Evolutionary conservation across 768 basidiomycete species (phyloP).

Genomic region (Tylopilus balloui): DNA sequence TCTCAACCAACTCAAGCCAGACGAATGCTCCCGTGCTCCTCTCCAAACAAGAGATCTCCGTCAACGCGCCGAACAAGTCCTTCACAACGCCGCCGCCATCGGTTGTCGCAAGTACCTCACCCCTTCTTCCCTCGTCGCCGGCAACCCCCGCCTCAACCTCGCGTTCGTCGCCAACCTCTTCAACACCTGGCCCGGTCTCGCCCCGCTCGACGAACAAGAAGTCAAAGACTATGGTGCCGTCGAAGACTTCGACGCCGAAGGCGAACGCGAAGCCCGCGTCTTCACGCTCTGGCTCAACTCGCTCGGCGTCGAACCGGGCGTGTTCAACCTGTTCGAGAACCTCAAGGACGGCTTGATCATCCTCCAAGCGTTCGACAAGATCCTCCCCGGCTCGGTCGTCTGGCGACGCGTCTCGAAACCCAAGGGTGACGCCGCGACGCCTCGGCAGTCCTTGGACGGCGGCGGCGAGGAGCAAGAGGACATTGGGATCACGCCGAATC

Average conservation of each 20-base stretch:
- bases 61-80: constrained; percentile 86
- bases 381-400: constrained; percentile 85
- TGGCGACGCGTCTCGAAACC: constrained; percentile 98
- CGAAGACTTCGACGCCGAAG: constrained; percentile 98
- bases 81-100: constrained; percentile 90
- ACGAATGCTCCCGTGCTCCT: constrained; percentile 86
- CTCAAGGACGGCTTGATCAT: constrained; percentile 88
- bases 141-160: constrained; percentile 96
- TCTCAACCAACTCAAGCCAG: constrained; percentile 92
- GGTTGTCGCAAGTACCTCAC: constrained; percentile 96
- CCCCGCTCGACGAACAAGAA: constrained; percentile 90
- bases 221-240: constrained; percentile 84
- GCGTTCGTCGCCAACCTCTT: constrained; percentile 98
- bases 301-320: constrained; percentile 91
- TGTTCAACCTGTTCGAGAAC: constrained; percentile 96
- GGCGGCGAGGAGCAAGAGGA: constrained; percentile 72
- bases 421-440: constrained; percentile 45
- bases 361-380: constrained; percentile 95
- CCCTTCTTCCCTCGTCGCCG: constrained; percentile 82
- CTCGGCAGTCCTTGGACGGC: constrained; percentile 33
- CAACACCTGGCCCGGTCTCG: constrained; percentile 95
- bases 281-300: constrained; percentile 99
- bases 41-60: constrained; percentile 81
- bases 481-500: constrained; percentile 78
- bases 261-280: constrained; percentile 95